phyloP scores from a whole-genome alignment of 148 eudicot species.

The Talinum fruticosum region DNA sequence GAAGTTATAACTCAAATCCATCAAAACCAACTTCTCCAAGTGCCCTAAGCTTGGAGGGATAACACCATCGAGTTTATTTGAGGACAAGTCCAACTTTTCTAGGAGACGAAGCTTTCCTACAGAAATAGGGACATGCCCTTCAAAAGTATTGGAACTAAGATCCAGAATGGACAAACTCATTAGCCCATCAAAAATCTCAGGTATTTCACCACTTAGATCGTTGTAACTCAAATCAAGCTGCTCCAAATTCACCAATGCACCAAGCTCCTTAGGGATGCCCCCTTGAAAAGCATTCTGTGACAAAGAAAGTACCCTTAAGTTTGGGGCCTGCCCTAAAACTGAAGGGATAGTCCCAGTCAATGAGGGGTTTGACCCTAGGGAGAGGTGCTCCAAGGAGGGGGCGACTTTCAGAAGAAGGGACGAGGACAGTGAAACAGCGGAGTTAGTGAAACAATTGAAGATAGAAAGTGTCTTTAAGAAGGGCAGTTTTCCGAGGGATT shows the following conservation, averaged over 20 bases:
- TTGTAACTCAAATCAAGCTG: slow-evolving; percentile 52
- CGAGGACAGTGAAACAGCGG: slow-evolving; percentile 27
- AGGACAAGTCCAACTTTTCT: slow-evolving; percentile 44
- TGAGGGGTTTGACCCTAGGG: slow-evolving; percentile 42
- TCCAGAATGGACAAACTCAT: slow-evolving; percentile 41
- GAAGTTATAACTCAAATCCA: slow-evolving; percentile 45
- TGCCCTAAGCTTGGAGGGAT: slow-evolving; percentile 41
- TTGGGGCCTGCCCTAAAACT: slow-evolving; percentile 23
- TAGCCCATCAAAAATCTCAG: slow-evolving; percentile 38
- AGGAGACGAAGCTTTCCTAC: slow-evolving; percentile 37
- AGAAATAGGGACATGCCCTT: slow-evolving; percentile 31
- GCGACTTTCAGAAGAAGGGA: slow-evolving; percentile 22
- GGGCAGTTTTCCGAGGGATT: slow-evolving; percentile 39
- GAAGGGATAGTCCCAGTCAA: slow-evolving; percentile 37
- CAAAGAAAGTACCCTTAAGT: slow-evolving; percentile 30
- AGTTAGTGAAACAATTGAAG: slow-evolving; percentile 37
- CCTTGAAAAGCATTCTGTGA: slow-evolving; percentile 46
- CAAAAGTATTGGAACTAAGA: slow-evolving; percentile 38
- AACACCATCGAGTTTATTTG: slow-evolving; percentile 35
- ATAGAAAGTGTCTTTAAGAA: slow-evolving; percentile 45
- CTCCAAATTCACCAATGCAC: slow-evolving; percentile 36
- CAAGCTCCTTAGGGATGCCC: slow-evolving; percentile 37
- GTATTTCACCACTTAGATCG: slow-evolving; percentile 39
- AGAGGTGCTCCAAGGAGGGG: slow-evolving; percentile 34
- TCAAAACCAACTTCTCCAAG: slow-evolving; percentile 31